A percentile compares a stretch with the other conserved stretches of the same genome.
These are phyloP conservation scores for Russula emetica DNA, from an alignment of 768 basidiomycete species.

Conservation along the genomic window DNA sequence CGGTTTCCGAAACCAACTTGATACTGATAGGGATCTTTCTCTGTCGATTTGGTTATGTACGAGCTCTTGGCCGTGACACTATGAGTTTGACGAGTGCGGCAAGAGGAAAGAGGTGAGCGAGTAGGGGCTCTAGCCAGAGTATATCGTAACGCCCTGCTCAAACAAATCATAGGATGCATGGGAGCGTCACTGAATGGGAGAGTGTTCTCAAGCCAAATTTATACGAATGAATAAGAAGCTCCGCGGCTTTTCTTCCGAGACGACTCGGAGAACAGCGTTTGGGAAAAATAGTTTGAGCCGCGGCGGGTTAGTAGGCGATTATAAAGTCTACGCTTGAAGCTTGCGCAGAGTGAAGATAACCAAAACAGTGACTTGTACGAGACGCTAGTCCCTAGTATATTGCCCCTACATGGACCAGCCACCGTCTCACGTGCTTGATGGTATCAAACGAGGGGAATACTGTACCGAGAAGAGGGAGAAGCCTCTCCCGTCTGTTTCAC, in stretches of 20 bases:
- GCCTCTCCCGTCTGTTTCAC: too few relatives aligned
- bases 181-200: too few relatives aligned
- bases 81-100: not conserved
- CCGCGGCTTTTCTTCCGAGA: not conserved
- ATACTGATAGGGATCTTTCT: slow-evolving; percentile 52
- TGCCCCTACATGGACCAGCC: not conserved
- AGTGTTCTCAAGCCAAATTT: not conserved
- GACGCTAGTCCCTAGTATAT: not conserved
- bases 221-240: slow-evolving; percentile 1
- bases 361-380: not conserved
- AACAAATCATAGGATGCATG: not conserved
- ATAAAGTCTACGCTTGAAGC: not conserved
- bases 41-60: slow-evolving; percentile 38
- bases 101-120: not conserved
- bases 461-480: too few relatives aligned
- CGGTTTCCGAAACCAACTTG: slow-evolving; percentile 57
- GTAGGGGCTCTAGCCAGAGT: not conserved
- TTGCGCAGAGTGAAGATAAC: not conserved
- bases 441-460: too few relatives aligned
- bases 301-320: not conserved
- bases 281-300: not conserved
- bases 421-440: not conserved
- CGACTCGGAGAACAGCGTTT: not conserved
- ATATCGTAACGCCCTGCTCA: not conserved
- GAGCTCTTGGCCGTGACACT: slow-evolving; percentile 40